Percentiles rank a stretch among this genome's conserved stretches.
Conservation (phyloP, 441 rosid genomes). For the Theobroma grandiflorum region DNA sequence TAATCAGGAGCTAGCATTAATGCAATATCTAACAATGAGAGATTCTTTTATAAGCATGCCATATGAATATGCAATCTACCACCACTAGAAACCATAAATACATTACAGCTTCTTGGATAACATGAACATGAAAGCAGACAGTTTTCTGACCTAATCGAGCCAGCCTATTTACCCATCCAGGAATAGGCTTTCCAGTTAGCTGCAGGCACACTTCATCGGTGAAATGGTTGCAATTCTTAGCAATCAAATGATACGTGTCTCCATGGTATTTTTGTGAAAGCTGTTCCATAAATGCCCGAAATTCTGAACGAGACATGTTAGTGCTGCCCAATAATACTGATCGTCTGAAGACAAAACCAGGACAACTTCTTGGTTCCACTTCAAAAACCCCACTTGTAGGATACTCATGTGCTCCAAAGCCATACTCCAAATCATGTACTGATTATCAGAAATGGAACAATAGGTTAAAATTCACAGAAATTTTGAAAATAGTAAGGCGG, state of each 20-base stretch:
- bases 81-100: slow-evolving; percentile 22
- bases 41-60: slow-evolving; percentile 14
- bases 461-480: slow-evolving; percentile 23
- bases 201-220: slow-evolving; percentile 77
- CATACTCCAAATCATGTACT: slow-evolving; percentile 92
- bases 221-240: slow-evolving; percentile 99
- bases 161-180: slow-evolving; percentile 95
- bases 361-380: slow-evolving; percentile 92
- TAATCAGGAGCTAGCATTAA: not conserved
- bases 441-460: slow-evolving; percentile 33
- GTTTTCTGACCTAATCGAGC: slow-evolving; percentile 77
- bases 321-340: slow-evolving; percentile 78
- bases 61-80: slow-evolving; percentile 18
- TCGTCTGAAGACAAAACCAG: slow-evolving; percentile 91
- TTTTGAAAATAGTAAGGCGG: not conserved
- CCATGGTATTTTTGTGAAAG: slow-evolving; percentile 83
- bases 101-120: slow-evolving; percentile 19
- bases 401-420: slow-evolving; percentile 95
- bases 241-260: slow-evolving; percentile 91
- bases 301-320: slow-evolving; percentile 73
- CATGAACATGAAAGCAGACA: slow-evolving; percentile 14
- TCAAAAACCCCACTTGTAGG: slow-evolving; percentile 89
- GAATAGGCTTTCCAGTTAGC: slow-evolving; percentile 85
- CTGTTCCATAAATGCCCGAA: slow-evolving; percentile 85
- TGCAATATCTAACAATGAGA: slow-evolving; percentile 2